Base-by-base conservation (phyloP, 768 basidiomycete genomes). In the Termitomyces sp. region DNA sequence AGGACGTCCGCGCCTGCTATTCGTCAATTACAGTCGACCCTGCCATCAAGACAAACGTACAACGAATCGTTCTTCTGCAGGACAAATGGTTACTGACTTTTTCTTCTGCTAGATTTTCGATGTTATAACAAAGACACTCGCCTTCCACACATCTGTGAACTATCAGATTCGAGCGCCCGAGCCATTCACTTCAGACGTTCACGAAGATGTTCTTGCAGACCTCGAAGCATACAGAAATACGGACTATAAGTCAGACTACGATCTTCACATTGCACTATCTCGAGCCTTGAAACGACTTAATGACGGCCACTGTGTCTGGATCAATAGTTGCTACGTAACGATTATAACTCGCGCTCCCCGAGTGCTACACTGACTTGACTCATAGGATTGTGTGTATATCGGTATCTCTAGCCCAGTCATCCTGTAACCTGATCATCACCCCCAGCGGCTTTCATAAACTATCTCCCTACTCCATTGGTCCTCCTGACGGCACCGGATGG, bases 121-220 rank as follows among this genome's bases (percentile, higher is more conserved):
- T 62, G 83, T 84, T 9, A 74, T 85, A 48, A 85, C 77, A 65
- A 85, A 82, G 67, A 83, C 83, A 0, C 69, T 86, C 9, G 78
- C 81, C 15, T 86, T 88, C 67, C 86, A 87, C 66, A 83, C 85
- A 0, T 86, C 85, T 3, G 78, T 81, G 28, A 86, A 85, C 73
- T 87, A 86, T 60, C 80, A 86, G 69, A 76, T 83, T 46, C 73
- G 75, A 55, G 85, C 85, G 1, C 84, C 84, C 0, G 67, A 71
- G 22, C 85, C 85, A 6, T 87, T 84, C 66, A 68, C 76, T 11
- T 63, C 73, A 2, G 83, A 85, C 59, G 84, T 87, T 7, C 84
- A 86, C 59, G 84, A 85, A 65, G 80, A 88, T 65, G 66, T 87
- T 12, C 69, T 77, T 18, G 75, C 70, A 13, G 84, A 85, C 68